phyloP scores from a whole-genome alignment of 495 filamentous ascomycete genomes.

The Trichoderma parareesei region DNA sequence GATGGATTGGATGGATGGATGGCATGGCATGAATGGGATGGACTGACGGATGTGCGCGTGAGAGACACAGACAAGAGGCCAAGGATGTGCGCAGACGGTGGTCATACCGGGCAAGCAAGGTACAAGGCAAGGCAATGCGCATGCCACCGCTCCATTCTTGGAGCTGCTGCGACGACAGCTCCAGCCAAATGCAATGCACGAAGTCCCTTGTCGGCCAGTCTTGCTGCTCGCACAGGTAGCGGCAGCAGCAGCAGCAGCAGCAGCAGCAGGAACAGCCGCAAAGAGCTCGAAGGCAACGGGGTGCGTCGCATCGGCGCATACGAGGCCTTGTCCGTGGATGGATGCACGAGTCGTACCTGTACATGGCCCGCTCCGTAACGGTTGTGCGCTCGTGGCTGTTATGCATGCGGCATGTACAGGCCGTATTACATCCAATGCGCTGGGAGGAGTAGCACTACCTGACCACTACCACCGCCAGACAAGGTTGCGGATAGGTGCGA shows the following conservation, averaged over 20 bases:
- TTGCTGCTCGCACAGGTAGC: no score
- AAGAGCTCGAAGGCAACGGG: background rate
- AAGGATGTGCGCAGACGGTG: conserved; percentile 3
- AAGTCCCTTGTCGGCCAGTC: background rate
- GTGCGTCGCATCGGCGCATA: background rate
- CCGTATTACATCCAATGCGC: no score
- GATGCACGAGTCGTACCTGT: conserved; percentile 2
- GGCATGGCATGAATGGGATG: background rate
- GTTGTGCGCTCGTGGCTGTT: background rate
- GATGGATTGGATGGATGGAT: conserved; percentile 4
- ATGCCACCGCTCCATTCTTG: background rate
- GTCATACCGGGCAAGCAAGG: conserved; percentile 7
- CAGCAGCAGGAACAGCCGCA: background rate
- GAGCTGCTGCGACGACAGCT: no score
- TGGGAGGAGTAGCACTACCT: no score
- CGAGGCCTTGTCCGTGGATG: conserved; percentile 6
- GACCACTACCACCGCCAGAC: background rate
- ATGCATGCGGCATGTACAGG: conserved; percentile 1
- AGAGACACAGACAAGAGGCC: background rate
- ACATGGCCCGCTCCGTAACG: background rate
- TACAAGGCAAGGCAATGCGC: conserved; percentile 5
- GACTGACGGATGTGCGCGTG: conserved; percentile 7
- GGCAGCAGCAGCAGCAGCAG: no score
- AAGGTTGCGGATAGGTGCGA: conserved; percentile 1
- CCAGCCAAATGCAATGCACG: background rate